Evolutionary conservation across 2,329 filamentous ascomycete species (phyloP).

Genomic region (Talaromyces pinophilus): DNA sequence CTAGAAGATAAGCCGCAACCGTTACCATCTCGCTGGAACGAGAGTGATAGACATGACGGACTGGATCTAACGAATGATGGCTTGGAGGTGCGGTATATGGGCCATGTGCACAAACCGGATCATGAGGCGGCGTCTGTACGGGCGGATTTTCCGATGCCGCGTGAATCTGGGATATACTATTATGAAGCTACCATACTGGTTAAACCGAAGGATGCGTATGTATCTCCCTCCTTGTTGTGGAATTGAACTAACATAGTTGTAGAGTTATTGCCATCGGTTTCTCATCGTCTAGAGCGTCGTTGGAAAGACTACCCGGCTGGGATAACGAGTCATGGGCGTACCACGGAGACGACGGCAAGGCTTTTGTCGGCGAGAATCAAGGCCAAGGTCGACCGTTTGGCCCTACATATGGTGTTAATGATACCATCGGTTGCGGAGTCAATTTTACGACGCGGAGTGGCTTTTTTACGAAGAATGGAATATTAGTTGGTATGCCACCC

Average conservation of each 20-base stretch:
- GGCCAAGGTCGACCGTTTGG: constrained; percentile 59
- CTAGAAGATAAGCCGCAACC: constrained; percentile 66
- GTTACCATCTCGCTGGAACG: constrained; percentile 81
- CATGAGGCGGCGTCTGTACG: constrained; percentile 81
- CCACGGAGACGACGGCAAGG: constrained; percentile 66
- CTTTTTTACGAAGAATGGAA: constrained; percentile 68
- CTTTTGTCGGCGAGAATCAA: constrained; percentile 60
- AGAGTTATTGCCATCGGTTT: constrained; percentile 60
- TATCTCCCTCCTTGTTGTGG: not conserved
- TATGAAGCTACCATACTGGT: constrained; percentile 73
- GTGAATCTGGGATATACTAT: constrained; percentile 91
- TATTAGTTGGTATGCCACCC: constrained; percentile 53
- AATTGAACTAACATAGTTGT: not conserved
- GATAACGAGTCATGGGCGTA: constrained; percentile 67
- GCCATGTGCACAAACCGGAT: constrained; percentile 59
- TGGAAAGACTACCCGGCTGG: constrained; percentile 66
- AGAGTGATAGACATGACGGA: constrained; percentile 69
- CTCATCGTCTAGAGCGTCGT: constrained; percentile 58
- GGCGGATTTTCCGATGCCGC: constrained; percentile 81
- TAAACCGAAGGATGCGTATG: constrained; percentile 68
- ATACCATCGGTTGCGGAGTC: constrained; percentile 65
- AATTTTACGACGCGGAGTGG: constrained; percentile 63
- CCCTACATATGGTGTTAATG: constrained; percentile 59
- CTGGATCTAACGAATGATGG: constrained; percentile 76
- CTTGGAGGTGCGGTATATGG: constrained; percentile 66